Percentiles rank a stretch among this genome's conserved stretches.
Evolutionary conservation across 352 stramenopile species (phyloP).

Genomic region (Globisporangium abappressorium): DNA sequence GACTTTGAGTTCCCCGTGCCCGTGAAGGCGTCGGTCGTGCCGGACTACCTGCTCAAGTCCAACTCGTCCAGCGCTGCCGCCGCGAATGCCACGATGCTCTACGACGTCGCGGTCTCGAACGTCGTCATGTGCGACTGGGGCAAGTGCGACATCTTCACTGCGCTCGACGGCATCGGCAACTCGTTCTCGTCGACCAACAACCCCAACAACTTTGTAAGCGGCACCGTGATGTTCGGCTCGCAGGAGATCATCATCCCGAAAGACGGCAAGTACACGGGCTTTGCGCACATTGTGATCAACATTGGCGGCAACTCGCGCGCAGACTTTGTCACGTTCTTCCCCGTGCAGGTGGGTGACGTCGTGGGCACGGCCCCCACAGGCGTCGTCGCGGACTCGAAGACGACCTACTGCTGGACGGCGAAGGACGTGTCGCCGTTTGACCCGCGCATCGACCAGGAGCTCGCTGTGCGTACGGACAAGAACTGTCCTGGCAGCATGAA

Average conservation of each 20-base stretch:
- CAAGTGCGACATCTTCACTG: slow-evolving; percentile 66
- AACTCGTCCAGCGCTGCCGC: slow-evolving; percentile 25
- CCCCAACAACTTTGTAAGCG: slow-evolving; percentile 56
- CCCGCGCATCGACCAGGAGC: slow-evolving; percentile 39
- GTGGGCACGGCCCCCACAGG: slow-evolving; percentile 42
- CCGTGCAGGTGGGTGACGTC: slow-evolving; percentile 65
- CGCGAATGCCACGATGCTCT: slow-evolving; percentile 30
- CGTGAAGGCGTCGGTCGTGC: slow-evolving; percentile 40
- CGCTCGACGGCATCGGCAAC: slow-evolving; percentile 36
- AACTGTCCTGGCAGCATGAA: slow-evolving; percentile 71
- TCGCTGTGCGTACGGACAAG: slow-evolving; percentile 58
- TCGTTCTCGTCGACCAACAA: slow-evolving; percentile 71
- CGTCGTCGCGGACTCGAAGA: slow-evolving; percentile 58
- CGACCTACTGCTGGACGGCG: slow-evolving; percentile 74
- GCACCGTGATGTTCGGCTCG: slow-evolving; percentile 55
- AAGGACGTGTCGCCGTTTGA: slow-evolving; percentile 62
- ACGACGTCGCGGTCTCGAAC: slow-evolving; percentile 63
- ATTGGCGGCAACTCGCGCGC: slow-evolving; percentile 59
- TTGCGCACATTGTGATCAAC: slow-evolving; percentile 65
- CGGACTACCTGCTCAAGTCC: slow-evolving; percentile 30
- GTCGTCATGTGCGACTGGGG: slow-evolving; percentile 79
- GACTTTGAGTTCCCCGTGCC: slow-evolving; percentile 59
- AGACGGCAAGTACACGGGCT: slow-evolving; percentile 79
- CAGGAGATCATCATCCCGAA: slow-evolving; percentile 68
- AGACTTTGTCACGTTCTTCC: slow-evolving; percentile 81